Percentiles rank a stretch among this genome's conserved stretches.
Evolutionary conservation across 164 flowering plant species (phyloP).

Genomic region (Taxillus chinensis): DNA sequence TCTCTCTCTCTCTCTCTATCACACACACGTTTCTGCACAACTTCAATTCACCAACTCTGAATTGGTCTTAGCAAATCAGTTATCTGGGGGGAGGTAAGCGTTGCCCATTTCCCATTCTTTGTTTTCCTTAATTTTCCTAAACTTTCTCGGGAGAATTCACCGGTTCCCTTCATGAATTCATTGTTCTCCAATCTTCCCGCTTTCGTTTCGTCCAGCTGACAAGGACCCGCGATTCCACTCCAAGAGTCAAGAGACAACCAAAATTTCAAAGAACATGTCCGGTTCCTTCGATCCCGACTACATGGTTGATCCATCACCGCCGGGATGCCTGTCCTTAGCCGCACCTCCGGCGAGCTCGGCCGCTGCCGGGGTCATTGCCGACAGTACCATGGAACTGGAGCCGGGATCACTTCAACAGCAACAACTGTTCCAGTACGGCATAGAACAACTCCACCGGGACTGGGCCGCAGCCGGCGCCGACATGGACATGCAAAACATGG

Average conservation of each 20-base stretch:
- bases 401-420: no score
- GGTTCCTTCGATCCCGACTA: slow-evolving; percentile 33
- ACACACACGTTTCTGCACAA: no score
- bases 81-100: no score
- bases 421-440: not conserved
- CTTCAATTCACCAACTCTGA: no score
- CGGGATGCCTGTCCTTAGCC: slow-evolving; percentile 2
- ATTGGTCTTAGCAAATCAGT: no score
- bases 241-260: not conserved
- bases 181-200: no score
- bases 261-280: slow-evolving; percentile 18
- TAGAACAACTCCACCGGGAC: slow-evolving; percentile 9
- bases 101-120: no score
- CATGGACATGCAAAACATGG: slow-evolving; percentile 15
- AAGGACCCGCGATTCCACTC: not conserved
- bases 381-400: not conserved
- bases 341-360: not conserved
- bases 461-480: slow-evolving; percentile 20
- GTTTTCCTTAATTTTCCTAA: no score
- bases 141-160: no score
- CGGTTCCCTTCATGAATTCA: no score
- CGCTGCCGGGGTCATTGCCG: not conserved
- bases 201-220: not conserved
- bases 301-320: slow-evolving; percentile 1
- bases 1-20: no score